Percentiles rank a stretch among this genome's conserved stretches.
Evolutionary conservation across 73 alveolate species (phyloP).

Genomic region (Paraurostyla sp.): DNA sequence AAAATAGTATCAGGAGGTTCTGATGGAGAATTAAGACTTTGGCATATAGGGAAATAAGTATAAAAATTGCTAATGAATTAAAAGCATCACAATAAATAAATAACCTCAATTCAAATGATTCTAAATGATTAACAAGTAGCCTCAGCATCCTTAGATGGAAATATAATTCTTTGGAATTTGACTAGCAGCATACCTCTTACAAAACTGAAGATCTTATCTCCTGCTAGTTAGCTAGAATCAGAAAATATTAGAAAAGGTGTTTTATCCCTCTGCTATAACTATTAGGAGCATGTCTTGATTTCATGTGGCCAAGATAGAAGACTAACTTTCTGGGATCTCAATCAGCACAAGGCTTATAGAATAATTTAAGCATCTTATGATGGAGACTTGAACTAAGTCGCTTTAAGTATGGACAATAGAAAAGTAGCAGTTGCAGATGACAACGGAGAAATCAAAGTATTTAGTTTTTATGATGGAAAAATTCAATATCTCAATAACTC

Average conservation of each 20-base stretch:
- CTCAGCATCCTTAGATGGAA: constrained; percentile 42
- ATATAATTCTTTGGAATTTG: constrained; percentile 62
- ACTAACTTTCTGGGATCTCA: constrained; percentile 23
- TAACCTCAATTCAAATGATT: not conserved
- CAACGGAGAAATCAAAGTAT: constrained; percentile 29
- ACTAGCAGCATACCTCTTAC: not conserved
- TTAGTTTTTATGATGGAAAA: constrained; percentile 30
- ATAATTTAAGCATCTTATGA: constrained; percentile 46
- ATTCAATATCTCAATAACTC: not conserved
- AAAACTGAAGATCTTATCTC: not conserved
- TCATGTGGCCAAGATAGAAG: constrained; percentile 35
- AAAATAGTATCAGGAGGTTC: constrained; percentile 86
- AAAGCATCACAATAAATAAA: constrained; percentile 72
- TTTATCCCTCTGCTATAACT: not conserved
- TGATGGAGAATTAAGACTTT: constrained; percentile 83
- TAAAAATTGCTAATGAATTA: constrained; percentile 73
- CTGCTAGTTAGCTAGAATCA: not conserved
- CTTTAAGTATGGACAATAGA: not conserved
- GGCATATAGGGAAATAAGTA: constrained; percentile 76
- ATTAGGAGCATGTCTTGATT: not conserved
- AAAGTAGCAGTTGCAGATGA: constrained; percentile 25
- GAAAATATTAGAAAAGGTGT: constrained; percentile 8
- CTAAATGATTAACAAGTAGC: constrained; percentile 20
- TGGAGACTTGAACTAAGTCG: constrained; percentile 7
- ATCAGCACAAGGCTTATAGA: not conserved